A percentile compares a stretch with the other conserved stretches of the same genome.
Conservation (phyloP, 208 protist genomes). For the Acanthamoeba healyi region DNA sequence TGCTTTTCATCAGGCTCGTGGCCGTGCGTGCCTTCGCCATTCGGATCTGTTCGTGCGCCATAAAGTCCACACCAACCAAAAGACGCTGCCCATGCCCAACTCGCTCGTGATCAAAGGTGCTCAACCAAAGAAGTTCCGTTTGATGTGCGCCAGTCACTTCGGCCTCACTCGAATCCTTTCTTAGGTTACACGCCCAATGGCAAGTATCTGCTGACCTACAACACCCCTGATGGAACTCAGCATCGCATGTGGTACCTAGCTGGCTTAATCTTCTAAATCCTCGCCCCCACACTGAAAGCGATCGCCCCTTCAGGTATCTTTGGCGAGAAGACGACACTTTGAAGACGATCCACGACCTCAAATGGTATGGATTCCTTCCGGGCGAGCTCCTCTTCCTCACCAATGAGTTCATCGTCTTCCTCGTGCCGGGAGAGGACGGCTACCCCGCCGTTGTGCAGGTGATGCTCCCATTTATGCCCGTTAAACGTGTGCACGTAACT, state of each 20-base stretch:
- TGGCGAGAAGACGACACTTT: conserved; percentile 27
- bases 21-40: neutral
- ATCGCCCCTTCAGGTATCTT: neutral
- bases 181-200: conserved; percentile 41
- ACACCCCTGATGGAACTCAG: neutral
- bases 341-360: conserved; percentile 53
- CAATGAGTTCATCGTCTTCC: conserved; percentile 54
- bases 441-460: conserved; percentile 36
- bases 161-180: neutral
- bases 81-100: conserved; percentile 23
- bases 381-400: conserved; percentile 50
- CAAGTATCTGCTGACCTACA: conserved; percentile 52
- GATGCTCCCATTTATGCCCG: neutral
- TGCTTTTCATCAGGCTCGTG: neutral
- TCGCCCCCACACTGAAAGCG: neutral
- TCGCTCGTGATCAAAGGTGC: neutral
- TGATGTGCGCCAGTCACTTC: too few species aligned
- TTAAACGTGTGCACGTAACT: neutral
- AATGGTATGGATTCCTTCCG: conserved; percentile 24
- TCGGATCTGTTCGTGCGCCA: neutral
- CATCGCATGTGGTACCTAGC: neutral
- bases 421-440: neutral
- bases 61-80: too few species aligned
- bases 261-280: neutral
- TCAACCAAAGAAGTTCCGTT: neutral